These are phyloP conservation scores for Penicillium steckii DNA, from an alignment of 495 filamentous ascomycete genomes.

Conservation along the genomic window DNA sequence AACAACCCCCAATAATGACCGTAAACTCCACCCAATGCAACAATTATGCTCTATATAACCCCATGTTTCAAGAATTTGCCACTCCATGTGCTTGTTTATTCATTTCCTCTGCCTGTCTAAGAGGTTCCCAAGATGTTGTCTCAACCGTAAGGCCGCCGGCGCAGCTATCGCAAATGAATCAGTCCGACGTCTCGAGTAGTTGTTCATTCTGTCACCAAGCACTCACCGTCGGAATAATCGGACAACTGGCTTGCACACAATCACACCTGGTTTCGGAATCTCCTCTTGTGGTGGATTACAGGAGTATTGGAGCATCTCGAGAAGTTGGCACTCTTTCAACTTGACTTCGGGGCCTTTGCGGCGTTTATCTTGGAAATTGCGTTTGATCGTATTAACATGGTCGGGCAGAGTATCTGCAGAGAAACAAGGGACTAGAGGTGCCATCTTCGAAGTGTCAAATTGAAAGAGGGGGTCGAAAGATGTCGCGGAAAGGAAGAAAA, in stretches of 20 bases:
- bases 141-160: slow-evolving; percentile 74
- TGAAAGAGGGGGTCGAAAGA: not conserved
- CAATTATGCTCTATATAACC: not conserved
- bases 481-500: not conserved
- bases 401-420: slow-evolving; percentile 36
- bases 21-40: slow-evolving; percentile 31
- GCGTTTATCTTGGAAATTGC: slow-evolving; percentile 44
- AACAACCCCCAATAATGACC: slow-evolving; percentile 1
- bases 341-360: slow-evolving; percentile 50
- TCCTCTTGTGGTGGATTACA: slow-evolving; percentile 62
- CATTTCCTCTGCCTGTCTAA: slow-evolving; percentile 30
- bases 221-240: slow-evolving; percentile 78
- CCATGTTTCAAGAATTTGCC: not conserved
- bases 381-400: slow-evolving; percentile 39
- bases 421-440: slow-evolving; percentile 44
- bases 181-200: not conserved
- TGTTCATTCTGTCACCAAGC: not conserved
- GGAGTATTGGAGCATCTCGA: slow-evolving; percentile 80
- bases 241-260: slow-evolving; percentile 72
- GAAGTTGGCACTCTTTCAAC: slow-evolving; percentile 66
- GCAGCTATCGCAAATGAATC: slow-evolving; percentile 57
- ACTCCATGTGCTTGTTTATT: slow-evolving; percentile 15
- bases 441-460: slow-evolving; percentile 27
- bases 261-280: slow-evolving; percentile 52
- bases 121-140: slow-evolving; percentile 74